Conservation (phyloP, 352 stramenopile genomes). For the Phytophthora foliorum region DNA sequence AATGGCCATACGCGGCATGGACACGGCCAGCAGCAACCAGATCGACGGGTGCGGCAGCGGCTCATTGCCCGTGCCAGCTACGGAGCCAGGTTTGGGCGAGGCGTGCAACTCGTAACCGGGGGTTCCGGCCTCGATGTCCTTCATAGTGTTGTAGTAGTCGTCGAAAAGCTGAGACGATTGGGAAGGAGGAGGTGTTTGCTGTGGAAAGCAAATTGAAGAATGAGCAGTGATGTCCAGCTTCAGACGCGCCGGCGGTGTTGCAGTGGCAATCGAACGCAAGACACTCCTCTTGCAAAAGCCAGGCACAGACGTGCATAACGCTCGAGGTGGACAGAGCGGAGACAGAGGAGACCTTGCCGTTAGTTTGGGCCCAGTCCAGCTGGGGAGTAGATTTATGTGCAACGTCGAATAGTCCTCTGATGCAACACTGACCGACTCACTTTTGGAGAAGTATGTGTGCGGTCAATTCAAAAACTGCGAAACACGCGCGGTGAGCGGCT, state of each 20-base stretch:
- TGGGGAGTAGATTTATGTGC: slow-evolving; percentile 16
- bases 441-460: neutral
- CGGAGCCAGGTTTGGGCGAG: slow-evolving; percentile 33
- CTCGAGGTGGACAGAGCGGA: slow-evolving; percentile 22
- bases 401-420: slow-evolving; percentile 21
- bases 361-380: slow-evolving; percentile 11
- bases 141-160: slow-evolving; percentile 22
- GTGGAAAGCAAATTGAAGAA: slow-evolving; percentile 39
- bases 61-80: slow-evolving; percentile 19
- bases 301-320: slow-evolving; percentile 24
- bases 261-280: slow-evolving; percentile 19
- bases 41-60: slow-evolving; percentile 38
- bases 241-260: slow-evolving; percentile 14
- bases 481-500: neutral
- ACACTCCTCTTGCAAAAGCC: slow-evolving; percentile 14
- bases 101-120: slow-evolving; percentile 35
- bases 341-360: slow-evolving; percentile 22
- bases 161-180: slow-evolving; percentile 9
- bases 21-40: slow-evolving; percentile 33
- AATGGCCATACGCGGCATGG: slow-evolving; percentile 43
- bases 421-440: neutral
- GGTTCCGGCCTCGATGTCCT: slow-evolving; percentile 38
- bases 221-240: slow-evolving; percentile 16
- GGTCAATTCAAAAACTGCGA: neutral
- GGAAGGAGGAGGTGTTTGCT: slow-evolving; percentile 18